Percentiles rank a stretch among this genome's conserved stretches.
Conservation (phyloP, 257 asterid species). For the Linderniella brevidens region DNA sequence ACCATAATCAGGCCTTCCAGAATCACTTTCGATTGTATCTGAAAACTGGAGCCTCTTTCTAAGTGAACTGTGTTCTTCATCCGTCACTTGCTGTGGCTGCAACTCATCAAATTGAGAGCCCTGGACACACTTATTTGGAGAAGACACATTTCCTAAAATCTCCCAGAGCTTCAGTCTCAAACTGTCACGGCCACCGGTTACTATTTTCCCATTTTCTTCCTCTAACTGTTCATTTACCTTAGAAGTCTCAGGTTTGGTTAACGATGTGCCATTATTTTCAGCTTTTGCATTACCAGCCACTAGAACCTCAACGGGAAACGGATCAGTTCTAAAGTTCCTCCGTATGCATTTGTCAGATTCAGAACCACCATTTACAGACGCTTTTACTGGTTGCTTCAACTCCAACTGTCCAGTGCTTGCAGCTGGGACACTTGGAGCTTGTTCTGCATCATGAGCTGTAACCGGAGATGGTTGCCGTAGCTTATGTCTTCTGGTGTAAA, state of each 20-base stretch:
- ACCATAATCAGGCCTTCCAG: slow-evolving; percentile 20
- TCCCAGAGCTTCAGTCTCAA: slow-evolving; percentile 65
- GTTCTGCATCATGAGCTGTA: slow-evolving; percentile 23
- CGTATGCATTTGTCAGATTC: slow-evolving; percentile 14
- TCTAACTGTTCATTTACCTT: slow-evolving; percentile 20
- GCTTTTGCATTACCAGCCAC: slow-evolving; percentile 18
- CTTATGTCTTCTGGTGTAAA: slow-evolving; percentile 37
- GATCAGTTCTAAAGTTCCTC: slow-evolving; percentile 11
- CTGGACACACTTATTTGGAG: slow-evolving; percentile 28
- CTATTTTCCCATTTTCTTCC: slow-evolving; percentile 22
- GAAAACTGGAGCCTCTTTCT: slow-evolving; percentile 31
- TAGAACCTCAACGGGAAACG: slow-evolving; percentile 15
- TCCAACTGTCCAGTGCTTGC: slow-evolving; percentile 10
- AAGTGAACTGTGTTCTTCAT: slow-evolving; percentile 16
- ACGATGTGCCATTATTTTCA: slow-evolving; percentile 17
- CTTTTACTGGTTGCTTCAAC: slow-evolving; percentile 17
- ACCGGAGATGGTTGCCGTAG: slow-evolving; percentile 22
- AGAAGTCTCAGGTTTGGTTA: slow-evolving; percentile 21
- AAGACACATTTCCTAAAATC: slow-evolving; percentile 49
- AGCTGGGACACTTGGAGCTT: slow-evolving; percentile 17
- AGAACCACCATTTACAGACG: slow-evolving; percentile 20
- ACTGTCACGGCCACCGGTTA: slow-evolving; percentile 23
- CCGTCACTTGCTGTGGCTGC: slow-evolving; percentile 20
- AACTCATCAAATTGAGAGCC: slow-evolving; percentile 15
- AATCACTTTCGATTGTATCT: slow-evolving; percentile 77